Evolutionary conservation across 176 grass and related monocot species (phyloP), one percentile per base, ranked within the genome.

Genomic region (Carex littledalei): DNA sequence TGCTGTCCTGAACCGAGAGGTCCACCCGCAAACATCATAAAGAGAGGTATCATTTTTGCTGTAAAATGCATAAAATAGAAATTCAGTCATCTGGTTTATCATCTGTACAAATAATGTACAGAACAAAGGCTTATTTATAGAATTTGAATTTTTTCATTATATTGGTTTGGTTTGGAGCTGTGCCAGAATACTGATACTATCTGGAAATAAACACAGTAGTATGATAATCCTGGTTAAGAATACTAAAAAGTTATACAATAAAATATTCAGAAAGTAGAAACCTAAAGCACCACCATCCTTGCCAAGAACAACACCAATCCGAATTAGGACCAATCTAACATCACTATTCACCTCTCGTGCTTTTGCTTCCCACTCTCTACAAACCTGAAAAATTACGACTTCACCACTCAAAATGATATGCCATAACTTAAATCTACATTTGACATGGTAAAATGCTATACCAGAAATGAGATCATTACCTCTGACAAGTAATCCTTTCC

Each of bases 11-110:
- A 93, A 61, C 95, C 95, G 3, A 98, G 80, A 21, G 95, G 95
- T 56, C 95, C 95, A 7, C 95, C 92, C 29, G 95, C 91, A 82
- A 98, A 98, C 91, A 94, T 90, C 92, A 93, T 92, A 74, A 98
- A 98, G 52, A 98, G 85, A n/a, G 95, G 93, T 54, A 98, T 98
- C 95, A 94, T 98, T 90, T 98, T 98, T 3, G 92, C 95, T 97
- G 87, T 80, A 93, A n/a, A 83, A 87, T 56, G 39, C 63, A 35
- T 2, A 22, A 58, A 20, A 3, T 65, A 57, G 53, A 78, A 82
- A 49, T 82, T 24, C 79, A 65, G 61, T 21, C 34, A 65, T 65
- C 35, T 78, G 17, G 45, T 26, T 75, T 26, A 24, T 74, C 70
- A 50, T 52, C n/a, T 74, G 20, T 77, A 77, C 31, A 16, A 75